Percentiles rank a stretch among this genome's conserved stretches.
Conservation (phyloP, 1,284 basidiomycete genomes). For the Microstroma glucosiphilum region DNA sequence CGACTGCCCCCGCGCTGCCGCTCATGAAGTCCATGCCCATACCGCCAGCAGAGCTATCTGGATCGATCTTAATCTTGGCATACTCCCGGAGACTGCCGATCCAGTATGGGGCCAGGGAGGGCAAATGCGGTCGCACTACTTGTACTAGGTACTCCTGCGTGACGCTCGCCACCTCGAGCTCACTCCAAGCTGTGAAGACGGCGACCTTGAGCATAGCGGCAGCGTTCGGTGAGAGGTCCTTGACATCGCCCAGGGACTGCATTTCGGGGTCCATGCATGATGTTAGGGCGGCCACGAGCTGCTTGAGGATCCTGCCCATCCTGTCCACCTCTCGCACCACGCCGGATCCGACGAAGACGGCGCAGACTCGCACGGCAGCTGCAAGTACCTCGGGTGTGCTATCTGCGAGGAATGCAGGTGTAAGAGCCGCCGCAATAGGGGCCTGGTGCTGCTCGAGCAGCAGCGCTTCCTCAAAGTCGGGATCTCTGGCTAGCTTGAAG, state of each 20-base stretch:
- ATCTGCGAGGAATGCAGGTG: slow-evolving; percentile 89
- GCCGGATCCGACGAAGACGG: slow-evolving; percentile 91
- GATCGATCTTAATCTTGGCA: slow-evolving; percentile 74
- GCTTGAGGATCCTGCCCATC: slow-evolving; percentile 90
- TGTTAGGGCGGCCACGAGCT: slow-evolving; percentile 71
- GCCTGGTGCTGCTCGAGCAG: slow-evolving; percentile 98
- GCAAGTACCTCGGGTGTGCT: slow-evolving; percentile 92
- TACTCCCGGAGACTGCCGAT: slow-evolving; percentile 82
- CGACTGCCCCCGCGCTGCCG: neutral
- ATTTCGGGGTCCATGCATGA: slow-evolving; percentile 61
- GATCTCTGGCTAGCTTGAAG: slow-evolving; percentile 79
- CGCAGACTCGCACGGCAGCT: slow-evolving; percentile 85
- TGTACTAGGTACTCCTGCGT: slow-evolving; percentile 69
- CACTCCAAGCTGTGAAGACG: slow-evolving; percentile 89
- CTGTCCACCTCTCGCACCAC: slow-evolving; percentile 79
- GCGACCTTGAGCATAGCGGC: slow-evolving; percentile 91
- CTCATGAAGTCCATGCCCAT: slow-evolving; percentile 1
- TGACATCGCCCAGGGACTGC: slow-evolving; percentile 77
- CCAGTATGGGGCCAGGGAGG: slow-evolving; percentile 75
- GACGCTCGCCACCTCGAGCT: slow-evolving; percentile 73
- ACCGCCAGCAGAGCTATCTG: slow-evolving; percentile 59
- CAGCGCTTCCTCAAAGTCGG: slow-evolving; percentile 81
- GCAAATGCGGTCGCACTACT: slow-evolving; percentile 75
- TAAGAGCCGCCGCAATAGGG: slow-evolving; percentile 94
- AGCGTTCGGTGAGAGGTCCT: slow-evolving; percentile 83